Percentiles rank a stretch among this genome's conserved stretches.
These are phyloP conservation scores for Clarkia xantiana DNA, from an alignment of 345 rosid species.

Conservation along the genomic window DNA sequence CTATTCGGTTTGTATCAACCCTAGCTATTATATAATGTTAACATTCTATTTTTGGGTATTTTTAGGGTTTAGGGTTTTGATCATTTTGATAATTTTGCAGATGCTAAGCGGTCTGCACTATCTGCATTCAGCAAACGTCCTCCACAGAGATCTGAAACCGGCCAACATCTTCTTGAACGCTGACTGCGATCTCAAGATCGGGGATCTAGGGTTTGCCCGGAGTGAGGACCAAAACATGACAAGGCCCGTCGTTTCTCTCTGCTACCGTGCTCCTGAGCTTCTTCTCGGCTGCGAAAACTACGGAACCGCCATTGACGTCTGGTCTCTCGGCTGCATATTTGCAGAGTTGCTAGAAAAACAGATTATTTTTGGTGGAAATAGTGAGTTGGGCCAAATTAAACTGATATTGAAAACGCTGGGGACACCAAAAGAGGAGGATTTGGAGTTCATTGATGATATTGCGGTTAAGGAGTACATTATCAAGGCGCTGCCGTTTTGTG, in stretches of 20 bases:
- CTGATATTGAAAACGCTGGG: constrained; percentile 58
- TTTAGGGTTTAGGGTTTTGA: neutral
- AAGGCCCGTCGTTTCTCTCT: constrained; percentile 70
- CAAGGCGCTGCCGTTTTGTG: constrained; percentile 47
- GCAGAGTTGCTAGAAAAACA: constrained; percentile 75
- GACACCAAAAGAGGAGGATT: constrained; percentile 51
- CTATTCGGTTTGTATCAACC: constrained; percentile 33
- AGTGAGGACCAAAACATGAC: constrained; percentile 71
- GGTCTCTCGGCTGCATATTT: constrained; percentile 93
- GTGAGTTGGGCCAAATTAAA: constrained; percentile 65
- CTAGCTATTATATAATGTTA: constrained; percentile 47
- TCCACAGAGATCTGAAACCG: constrained; percentile 82
- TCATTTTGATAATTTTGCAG: constrained; percentile 19
- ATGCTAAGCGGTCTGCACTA: constrained; percentile 69
- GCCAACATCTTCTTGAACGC: constrained; percentile 79
- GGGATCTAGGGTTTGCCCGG: constrained; percentile 86
- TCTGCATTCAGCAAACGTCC: constrained; percentile 86
- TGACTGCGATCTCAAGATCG: constrained; percentile 67
- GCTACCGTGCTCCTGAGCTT: constrained; percentile 91
- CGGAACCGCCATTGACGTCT: constrained; percentile 69
- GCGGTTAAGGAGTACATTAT: constrained; percentile 60
- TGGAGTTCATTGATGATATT: constrained; percentile 55
- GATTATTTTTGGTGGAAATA: constrained; percentile 76
- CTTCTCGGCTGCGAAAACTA: constrained; percentile 78
- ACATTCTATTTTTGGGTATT: neutral